Base-by-base conservation (phyloP, 1,284 basidiomycete genomes). In the Ustilago bromivora region DNA sequence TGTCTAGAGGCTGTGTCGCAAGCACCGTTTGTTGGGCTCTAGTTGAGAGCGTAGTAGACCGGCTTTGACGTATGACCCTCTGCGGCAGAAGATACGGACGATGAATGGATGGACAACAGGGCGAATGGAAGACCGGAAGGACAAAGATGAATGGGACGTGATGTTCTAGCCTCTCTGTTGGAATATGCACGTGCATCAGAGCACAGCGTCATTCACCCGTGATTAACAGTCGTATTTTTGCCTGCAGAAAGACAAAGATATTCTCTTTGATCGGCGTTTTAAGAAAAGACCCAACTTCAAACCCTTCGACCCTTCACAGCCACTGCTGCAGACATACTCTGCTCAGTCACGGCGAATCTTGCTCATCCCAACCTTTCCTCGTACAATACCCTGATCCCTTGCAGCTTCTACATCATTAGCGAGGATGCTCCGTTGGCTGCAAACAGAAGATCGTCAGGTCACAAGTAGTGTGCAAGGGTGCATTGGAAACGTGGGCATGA, bases 171-270 rank as follows among this genome's bases (percentile, higher is more conserved):
- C 57, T 32, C 11, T 7, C 13, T 28, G 6, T 10, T 36, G 3
- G 32, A 46, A 34, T 47, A 66, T 60, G 57, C 64, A 66, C 64
- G 57, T 65, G 63, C 63, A 38, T 40, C 11, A 43, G 47, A 31
- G 15, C 57, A 59, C 66, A 67, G 35, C 66, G 66, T 67, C 66
- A 67, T 61, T 35, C 15, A 49, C 35, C 55, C 36, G 61, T 54
- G 31, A 47, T 56, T 62, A 54, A 35, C n/a, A 43, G 43, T 47
- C 52, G 38, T 19, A 36, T 51, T 51, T 32, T 32, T 12, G 9
- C 28, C 49, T 51, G 40, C 23, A 43, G 31, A 32, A 47, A 15
- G 17, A 17, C 6, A 28, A 28, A 28, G 23, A 28, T 28, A 28
- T 54, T 35, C n/a, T 6, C 34, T 38, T 54, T 34, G 52, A 35